These are phyloP conservation scores for Neurospora intermedia DNA, from an alignment of 495 filamentous ascomycete genomes.

Conservation along the genomic window DNA sequence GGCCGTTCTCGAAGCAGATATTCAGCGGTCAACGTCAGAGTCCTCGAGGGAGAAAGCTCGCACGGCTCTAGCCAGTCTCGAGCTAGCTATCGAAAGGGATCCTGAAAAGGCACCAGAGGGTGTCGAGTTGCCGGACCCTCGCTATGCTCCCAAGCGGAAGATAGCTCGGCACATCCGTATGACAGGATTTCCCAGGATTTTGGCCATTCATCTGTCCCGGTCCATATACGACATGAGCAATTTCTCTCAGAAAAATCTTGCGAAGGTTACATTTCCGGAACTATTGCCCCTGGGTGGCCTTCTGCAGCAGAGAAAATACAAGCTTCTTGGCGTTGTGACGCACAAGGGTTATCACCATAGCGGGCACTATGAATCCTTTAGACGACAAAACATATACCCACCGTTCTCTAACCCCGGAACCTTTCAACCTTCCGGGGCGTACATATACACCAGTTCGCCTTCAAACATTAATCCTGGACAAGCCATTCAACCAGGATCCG, in stretches of 20 bases:
- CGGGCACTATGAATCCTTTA: slow-evolving; percentile 94
- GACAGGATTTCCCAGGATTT: slow-evolving; percentile 71
- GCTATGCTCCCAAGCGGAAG: slow-evolving; percentile 63
- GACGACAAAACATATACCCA: slow-evolving; percentile 61
- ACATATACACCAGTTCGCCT: slow-evolving; percentile 23
- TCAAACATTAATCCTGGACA: slow-evolving; percentile 19
- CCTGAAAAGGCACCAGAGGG: slow-evolving; percentile 65
- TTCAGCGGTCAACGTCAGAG: slow-evolving; percentile 35
- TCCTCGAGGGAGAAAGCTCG: slow-evolving; percentile 32
- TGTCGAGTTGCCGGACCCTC: slow-evolving; percentile 62
- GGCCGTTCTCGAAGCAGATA: slow-evolving; percentile 22
- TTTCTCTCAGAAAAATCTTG: slow-evolving; percentile 80
- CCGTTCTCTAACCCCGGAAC: slow-evolving; percentile 75
- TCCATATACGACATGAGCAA: slow-evolving; percentile 71
- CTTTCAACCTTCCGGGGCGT: slow-evolving; percentile 59
- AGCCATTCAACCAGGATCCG: slow-evolving; percentile 28
- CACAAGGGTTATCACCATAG: slow-evolving; percentile 95
- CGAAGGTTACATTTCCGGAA: slow-evolving; percentile 88
- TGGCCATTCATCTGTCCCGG: slow-evolving; percentile 85
- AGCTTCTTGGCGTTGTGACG: slow-evolving; percentile 75
- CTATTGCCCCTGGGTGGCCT: slow-evolving; percentile 69
- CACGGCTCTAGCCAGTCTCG: slow-evolving; percentile 41
- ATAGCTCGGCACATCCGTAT: slow-evolving; percentile 84
- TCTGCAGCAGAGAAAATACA: slow-evolving; percentile 67
- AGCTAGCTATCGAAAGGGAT: slow-evolving; percentile 55